Percentiles rank a stretch among this genome's conserved stretches.
Evolutionary conservation across 2,329 filamentous ascomycete genomes (phyloP).

Genomic region (Pseudocercospora eumusae): DNA sequence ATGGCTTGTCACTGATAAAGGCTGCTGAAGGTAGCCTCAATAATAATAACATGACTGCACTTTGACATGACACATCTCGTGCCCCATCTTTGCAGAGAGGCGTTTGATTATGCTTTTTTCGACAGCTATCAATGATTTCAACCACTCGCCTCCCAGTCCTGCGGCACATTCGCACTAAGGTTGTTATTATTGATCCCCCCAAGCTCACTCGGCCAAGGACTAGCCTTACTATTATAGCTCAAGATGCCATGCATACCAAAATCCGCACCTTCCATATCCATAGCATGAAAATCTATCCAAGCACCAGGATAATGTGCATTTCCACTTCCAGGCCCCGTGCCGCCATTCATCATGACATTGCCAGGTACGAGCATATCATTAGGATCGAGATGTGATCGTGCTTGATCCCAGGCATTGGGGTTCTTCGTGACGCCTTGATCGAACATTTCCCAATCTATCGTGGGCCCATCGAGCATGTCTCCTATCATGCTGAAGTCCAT

Average conservation of each 20-base stretch:
- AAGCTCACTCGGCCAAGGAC: neutral
- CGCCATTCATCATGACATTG: constrained; percentile 20
- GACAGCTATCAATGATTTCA: neutral
- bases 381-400: neutral
- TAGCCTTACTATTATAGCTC: neutral
- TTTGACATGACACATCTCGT: neutral
- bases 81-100: neutral
- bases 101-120: neutral
- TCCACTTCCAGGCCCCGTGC: constrained; percentile 23
- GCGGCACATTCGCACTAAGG: neutral
- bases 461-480: constrained; percentile 36
- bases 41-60: too few relatives aligned
- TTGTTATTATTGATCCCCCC: neutral
- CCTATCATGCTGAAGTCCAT: constrained; percentile 36
- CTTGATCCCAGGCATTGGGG: neutral
- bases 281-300: constrained; percentile 16
- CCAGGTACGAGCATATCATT: constrained; percentile 16
- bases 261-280: constrained; percentile 25
- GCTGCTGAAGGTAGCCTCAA: constrained; percentile 52
- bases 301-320: constrained; percentile 3
- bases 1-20: neutral
- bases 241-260: constrained; percentile 20
- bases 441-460: constrained; percentile 40
- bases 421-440: constrained; percentile 28
- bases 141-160: neutral